These are phyloP conservation scores for Phyllosticta paracitricarpa DNA, from an alignment of 2,329 filamentous ascomycete genomes.

Conservation along the genomic window DNA sequence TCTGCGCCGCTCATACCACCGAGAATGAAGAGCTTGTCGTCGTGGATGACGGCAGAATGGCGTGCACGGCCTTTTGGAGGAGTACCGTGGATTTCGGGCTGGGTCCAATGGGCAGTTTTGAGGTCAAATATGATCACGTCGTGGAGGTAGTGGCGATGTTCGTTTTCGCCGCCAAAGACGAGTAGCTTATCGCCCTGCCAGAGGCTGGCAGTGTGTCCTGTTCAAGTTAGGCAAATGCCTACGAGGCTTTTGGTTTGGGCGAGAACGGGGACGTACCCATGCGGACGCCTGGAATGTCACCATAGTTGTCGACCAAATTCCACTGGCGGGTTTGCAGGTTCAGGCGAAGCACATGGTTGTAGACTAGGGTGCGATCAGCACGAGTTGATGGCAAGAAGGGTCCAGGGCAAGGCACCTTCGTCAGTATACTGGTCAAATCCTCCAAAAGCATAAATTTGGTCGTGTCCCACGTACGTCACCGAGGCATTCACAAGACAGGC, in stretches of 20 bases:
- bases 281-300: slow-evolving; percentile 89
- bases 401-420: slow-evolving; percentile 48
- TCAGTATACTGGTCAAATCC: slow-evolving; percentile 98
- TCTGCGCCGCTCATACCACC: slow-evolving; percentile 93
- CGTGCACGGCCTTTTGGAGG: slow-evolving; percentile 83
- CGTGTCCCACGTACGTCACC: slow-evolving; percentile 96
- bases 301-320: slow-evolving; percentile 96
- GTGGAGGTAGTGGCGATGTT: slow-evolving; percentile 88
- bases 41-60: slow-evolving; percentile 87
- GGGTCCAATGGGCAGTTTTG: slow-evolving; percentile 88
- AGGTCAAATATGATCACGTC: slow-evolving; percentile 95
- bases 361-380: slow-evolving; percentile 44
- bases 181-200: slow-evolving; percentile 93
- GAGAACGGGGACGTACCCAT: slow-evolving; percentile 58
- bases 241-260: slow-evolving; percentile 1
- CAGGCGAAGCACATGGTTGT: slow-evolving; percentile 89
- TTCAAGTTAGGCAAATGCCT: background rate
- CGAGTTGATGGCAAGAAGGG: background rate
- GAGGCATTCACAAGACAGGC: slow-evolving; percentile 96
- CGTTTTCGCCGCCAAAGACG: slow-evolving; percentile 96
- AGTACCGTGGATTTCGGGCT: slow-evolving; percentile 74
- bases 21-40: slow-evolving; percentile 92
- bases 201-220: slow-evolving; percentile 87
- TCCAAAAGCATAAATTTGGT: slow-evolving; percentile 95
- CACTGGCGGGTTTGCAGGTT: slow-evolving; percentile 84